Percentiles rank a stretch among this genome's conserved stretches.
Evolutionary conservation across 1,284 basidiomycete genomes (phyloP).

Genomic region (Microbotryum saponariae): DNA sequence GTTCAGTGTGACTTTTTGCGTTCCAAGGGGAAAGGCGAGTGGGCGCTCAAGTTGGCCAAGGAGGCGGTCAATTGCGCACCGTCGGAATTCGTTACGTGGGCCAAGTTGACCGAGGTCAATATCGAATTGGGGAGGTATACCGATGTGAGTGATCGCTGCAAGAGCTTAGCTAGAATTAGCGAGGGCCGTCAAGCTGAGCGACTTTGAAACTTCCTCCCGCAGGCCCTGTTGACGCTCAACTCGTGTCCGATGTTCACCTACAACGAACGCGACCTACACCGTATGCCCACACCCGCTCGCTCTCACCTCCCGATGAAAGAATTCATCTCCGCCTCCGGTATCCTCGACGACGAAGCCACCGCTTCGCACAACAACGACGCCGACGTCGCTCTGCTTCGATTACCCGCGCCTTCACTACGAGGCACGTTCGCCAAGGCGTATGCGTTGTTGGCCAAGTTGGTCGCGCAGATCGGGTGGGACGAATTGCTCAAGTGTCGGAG

Average conservation of each 20-base stretch:
- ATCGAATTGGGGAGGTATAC: slow-evolving; percentile 84
- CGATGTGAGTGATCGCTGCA: slow-evolving; percentile 46
- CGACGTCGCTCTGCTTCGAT: slow-evolving; percentile 81
- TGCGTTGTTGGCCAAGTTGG: slow-evolving; percentile 76
- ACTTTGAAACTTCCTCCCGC: background rate
- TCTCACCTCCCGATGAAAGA: slow-evolving; percentile 81
- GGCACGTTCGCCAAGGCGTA: slow-evolving; percentile 97
- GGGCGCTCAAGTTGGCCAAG: slow-evolving; percentile 84
- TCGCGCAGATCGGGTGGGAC: slow-evolving; percentile 95
- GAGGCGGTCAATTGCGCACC: slow-evolving; percentile 95
- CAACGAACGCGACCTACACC: slow-evolving; percentile 90
- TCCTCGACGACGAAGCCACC: slow-evolving; percentile 48
- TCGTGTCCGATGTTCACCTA: slow-evolving; percentile 99
- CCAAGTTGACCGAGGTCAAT: slow-evolving; percentile 90
- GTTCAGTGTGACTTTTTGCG: slow-evolving; percentile 89
- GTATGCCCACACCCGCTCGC: slow-evolving; percentile 70
- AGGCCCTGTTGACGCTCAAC: slow-evolving; percentile 87
- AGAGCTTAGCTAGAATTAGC: background rate
- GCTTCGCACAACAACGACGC: slow-evolving; percentile 76
- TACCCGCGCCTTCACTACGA: slow-evolving; percentile 86
- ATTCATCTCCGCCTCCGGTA: slow-evolving; percentile 65
- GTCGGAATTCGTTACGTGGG: slow-evolving; percentile 97
- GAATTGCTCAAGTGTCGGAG: slow-evolving; percentile 91
- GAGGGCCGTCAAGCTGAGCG: background rate
- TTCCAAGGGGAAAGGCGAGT: slow-evolving; percentile 71